Evolutionary conservation across 208 protist species (phyloP).

Genomic region (Leishmania turanica): DNA sequence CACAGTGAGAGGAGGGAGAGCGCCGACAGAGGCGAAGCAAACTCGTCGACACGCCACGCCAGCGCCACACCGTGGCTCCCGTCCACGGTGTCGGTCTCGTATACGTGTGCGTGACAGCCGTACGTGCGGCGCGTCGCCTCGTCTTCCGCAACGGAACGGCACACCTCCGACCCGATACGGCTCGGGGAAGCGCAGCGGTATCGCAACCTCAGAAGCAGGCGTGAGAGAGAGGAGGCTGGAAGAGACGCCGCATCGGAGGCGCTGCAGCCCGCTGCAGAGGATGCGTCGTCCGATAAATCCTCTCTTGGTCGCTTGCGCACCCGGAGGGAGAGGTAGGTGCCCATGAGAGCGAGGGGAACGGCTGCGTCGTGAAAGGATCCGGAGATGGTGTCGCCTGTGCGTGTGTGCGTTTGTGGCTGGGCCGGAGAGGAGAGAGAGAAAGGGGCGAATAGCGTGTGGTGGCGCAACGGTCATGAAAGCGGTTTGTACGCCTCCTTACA

Average conservation of each 20-base stretch:
- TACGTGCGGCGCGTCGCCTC: constrained; percentile 46
- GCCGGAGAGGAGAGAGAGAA: not conserved
- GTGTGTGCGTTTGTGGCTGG: not conserved
- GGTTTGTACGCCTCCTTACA: not conserved
- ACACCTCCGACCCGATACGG: constrained; percentile 29
- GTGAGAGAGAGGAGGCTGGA: not conserved
- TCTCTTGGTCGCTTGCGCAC: not conserved
- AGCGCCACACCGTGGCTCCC: constrained; percentile 73
- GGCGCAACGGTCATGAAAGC: not conserved
- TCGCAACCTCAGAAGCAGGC: constrained; percentile 26
- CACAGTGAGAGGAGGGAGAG: constrained; percentile 58
- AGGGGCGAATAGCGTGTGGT: not conserved
- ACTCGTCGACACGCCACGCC: constrained; percentile 48
- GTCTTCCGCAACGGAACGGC: constrained; percentile 44
- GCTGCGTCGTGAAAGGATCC: not conserved
- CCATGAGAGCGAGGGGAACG: not conserved
- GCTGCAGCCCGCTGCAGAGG: not conserved
- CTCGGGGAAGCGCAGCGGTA: not conserved
- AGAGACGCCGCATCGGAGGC: not conserved
- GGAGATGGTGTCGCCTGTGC: not conserved
- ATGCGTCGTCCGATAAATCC: not conserved
- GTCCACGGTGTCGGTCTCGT: constrained; percentile 39
- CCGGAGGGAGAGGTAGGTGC: not conserved
- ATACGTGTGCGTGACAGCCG: constrained; percentile 76
- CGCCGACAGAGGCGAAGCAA: constrained; percentile 17